Conservation (phyloP, 139 green algal genomes). For the Chlamydomonas sphaeroides region DNA sequence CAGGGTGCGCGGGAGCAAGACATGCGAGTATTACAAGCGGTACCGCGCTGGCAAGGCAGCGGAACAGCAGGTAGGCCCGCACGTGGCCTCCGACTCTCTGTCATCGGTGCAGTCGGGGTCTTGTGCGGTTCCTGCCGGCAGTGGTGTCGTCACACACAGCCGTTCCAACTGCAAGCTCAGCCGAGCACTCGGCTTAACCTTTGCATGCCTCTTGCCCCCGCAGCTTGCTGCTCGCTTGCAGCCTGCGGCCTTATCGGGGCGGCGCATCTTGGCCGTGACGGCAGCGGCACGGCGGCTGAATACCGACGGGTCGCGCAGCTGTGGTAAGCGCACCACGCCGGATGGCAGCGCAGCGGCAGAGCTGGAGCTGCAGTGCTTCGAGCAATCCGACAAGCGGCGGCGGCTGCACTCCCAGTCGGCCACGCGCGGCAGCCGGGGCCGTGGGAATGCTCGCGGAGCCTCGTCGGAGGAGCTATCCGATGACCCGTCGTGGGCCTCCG, state of each 20-base stretch:
- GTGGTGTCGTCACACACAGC: too few species aligned
- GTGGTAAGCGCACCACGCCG: background rate
- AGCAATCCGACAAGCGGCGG: conserved; percentile 1
- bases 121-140: too few species aligned
- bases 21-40: conserved; percentile 37
- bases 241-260: conserved; percentile 12
- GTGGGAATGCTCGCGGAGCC: background rate
- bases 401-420: background rate
- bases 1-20: conserved; percentile 29
- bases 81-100: background rate
- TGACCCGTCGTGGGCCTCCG: conserved; percentile 13
- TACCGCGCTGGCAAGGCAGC: conserved; percentile 32
- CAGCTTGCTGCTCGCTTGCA: conserved; percentile 27
- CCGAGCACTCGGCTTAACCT: background rate
- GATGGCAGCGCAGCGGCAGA: background rate
- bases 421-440: background rate
- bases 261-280: conserved; percentile 28
- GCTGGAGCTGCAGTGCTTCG: background rate
- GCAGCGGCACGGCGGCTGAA: conserved; percentile 9
- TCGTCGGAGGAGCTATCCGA: conserved; percentile 9
- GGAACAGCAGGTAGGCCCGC: conserved; percentile 17
- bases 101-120: background rate
- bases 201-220: background rate
- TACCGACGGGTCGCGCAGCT: background rate
- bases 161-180: too few species aligned